phyloP scores from a whole-genome alignment of 768 basidiomycete species.

The Candolleomyces eurysporus region DNA sequence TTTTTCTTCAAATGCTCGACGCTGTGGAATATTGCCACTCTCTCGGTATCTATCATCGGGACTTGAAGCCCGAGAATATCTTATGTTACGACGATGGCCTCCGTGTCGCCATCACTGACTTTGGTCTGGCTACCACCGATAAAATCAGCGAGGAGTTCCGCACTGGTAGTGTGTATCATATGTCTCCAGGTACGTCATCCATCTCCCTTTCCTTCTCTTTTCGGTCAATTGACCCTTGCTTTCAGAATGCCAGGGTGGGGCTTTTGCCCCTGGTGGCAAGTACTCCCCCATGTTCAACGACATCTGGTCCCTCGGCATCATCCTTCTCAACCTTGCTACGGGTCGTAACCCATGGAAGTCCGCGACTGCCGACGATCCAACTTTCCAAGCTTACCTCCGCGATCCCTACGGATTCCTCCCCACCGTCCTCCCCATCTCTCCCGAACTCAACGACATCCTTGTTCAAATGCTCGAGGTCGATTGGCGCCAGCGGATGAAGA shows the following conservation, averaged over 20 bases:
- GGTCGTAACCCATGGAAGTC: constrained; percentile 99
- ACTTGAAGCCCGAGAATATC: constrained; percentile 96
- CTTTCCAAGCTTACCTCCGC: constrained; percentile 89
- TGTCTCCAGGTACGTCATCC: constrained; percentile 78
- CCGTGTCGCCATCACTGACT: constrained; percentile 89
- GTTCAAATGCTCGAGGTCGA: constrained; percentile 73
- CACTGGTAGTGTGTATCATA: constrained; percentile 95
- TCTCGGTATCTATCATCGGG: constrained; percentile 94
- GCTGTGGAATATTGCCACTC: constrained; percentile 94
- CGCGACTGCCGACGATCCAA: constrained; percentile 82
- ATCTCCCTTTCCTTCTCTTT: not conserved
- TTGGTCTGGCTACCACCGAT: constrained; percentile 92
- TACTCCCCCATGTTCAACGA: constrained; percentile 93
- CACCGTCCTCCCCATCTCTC: constrained; percentile 81
- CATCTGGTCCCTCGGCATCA: constrained; percentile 96
- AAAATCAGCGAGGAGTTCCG: constrained; percentile 87
- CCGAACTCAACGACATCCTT: constrained; percentile 72
- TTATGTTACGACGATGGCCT: constrained; percentile 83
- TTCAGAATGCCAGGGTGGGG: constrained; percentile 89
- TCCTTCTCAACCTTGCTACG: constrained; percentile 93
- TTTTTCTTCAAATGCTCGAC: constrained; percentile 94
- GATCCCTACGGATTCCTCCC: constrained; percentile 82
- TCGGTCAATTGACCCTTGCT: constrained; percentile 3
- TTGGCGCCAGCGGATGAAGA: constrained; percentile 41
- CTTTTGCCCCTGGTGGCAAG: constrained; percentile 64